Evolutionary conservation across 148 eudicot genomes (phyloP).

Genomic region (Rhododendron ferrugineum): DNA sequence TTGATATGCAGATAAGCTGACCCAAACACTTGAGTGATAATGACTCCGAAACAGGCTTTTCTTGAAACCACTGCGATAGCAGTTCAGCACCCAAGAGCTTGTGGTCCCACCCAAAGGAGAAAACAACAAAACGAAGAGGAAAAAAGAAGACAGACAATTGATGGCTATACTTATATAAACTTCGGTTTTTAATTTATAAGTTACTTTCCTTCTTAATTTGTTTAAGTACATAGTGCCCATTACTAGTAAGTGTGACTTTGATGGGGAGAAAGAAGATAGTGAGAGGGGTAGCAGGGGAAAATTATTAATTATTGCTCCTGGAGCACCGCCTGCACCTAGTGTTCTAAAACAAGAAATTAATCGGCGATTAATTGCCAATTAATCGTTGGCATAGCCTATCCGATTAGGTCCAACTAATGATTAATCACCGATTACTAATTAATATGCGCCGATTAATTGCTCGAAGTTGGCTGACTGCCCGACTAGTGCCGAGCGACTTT

Average conservation of each 20-base stretch:
- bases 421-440: too few species aligned
- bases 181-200: background rate
- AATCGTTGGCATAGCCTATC: too few species aligned
- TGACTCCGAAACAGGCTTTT: background rate
- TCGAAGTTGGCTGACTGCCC: too few species aligned
- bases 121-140: background rate
- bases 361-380: too few species aligned
- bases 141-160: background rate
- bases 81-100: background rate
- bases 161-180: background rate
- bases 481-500: too few species aligned
- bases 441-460: too few species aligned
- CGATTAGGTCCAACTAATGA: too few species aligned
- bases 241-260: background rate
- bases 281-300: background rate
- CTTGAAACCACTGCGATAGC: background rate
- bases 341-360: too few species aligned
- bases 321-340: too few species aligned
- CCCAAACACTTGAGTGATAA: background rate
- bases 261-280: background rate
- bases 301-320: too few species aligned
- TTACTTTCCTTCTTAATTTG: background rate
- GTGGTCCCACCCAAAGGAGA: background rate
- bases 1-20: background rate
- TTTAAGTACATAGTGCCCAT: too few species aligned